Conservation (phyloP, 352 stramenopile species). For the Globisporangium middletonii region DNA sequence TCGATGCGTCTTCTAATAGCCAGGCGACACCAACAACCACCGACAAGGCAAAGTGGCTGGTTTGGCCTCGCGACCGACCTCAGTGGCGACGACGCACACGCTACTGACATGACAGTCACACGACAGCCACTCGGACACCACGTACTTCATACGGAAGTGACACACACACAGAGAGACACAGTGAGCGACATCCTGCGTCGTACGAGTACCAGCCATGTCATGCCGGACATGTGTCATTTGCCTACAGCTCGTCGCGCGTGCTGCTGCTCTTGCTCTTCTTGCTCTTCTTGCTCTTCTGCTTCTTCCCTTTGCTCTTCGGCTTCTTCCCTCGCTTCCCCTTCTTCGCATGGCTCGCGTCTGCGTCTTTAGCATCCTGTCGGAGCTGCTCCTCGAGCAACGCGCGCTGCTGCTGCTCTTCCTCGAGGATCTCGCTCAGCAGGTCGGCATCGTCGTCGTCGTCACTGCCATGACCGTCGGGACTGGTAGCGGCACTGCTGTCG, state of each 20-base stretch:
- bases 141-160: no score
- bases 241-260: constrained; percentile 52
- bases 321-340: constrained; percentile 20
- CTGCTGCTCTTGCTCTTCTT: constrained; percentile 52
- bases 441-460: constrained; percentile 57
- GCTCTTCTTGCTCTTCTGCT: constrained; percentile 46
- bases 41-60: no score
- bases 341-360: no score
- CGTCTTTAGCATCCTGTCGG: constrained; percentile 17
- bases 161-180: no score
- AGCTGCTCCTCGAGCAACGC: constrained; percentile 47
- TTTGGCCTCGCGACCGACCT: no score
- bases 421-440: constrained; percentile 68
- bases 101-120: no score
- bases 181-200: no score
- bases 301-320: constrained; percentile 16
- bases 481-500: constrained; percentile 15
- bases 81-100: no score
- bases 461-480: not conserved
- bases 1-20: no score
- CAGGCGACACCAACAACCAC: no score
- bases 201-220: no score
- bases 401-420: constrained; percentile 55
- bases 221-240: not conserved
- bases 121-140: no score